A percentile compares a stretch with the other conserved stretches of the same genome.
Evolutionary conservation across 305 asterid species (phyloP).

Genomic region (Solanum aculeatissimum): DNA sequence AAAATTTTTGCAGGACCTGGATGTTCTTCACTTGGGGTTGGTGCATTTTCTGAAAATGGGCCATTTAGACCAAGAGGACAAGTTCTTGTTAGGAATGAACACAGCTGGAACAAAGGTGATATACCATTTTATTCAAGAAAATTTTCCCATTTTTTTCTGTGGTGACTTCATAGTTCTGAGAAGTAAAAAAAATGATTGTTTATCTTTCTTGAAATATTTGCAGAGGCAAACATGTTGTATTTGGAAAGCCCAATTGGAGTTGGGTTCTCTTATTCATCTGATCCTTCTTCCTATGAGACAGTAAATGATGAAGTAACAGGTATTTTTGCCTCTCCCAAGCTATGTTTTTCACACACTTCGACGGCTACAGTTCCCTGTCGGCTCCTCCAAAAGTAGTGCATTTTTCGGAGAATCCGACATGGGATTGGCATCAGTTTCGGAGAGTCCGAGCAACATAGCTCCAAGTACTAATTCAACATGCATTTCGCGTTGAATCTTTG

Average conservation of each 20-base stretch:
- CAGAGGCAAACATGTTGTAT: constrained; percentile 62
- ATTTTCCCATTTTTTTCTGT: background rate
- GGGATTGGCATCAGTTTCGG: background rate
- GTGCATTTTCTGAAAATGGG: constrained; percentile 68
- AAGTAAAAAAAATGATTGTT: background rate
- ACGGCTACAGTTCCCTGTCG: background rate
- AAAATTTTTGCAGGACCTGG: constrained; percentile 46
- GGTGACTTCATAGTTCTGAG: background rate
- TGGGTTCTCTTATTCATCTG: constrained; percentile 50
- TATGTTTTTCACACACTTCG: background rate
- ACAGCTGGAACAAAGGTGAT: constrained; percentile 62
- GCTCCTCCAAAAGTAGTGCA: background rate
- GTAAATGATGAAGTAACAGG: constrained; percentile 53
- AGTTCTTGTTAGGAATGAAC: constrained; percentile 31
- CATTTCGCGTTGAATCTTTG: background rate
- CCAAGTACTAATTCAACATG: background rate
- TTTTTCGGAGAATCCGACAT: background rate
- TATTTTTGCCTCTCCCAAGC: background rate
- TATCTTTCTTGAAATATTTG: constrained; percentile 5
- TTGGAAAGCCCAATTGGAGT: constrained; percentile 64
- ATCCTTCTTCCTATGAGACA: constrained; percentile 28
- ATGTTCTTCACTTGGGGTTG: constrained; percentile 63
- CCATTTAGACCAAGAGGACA: constrained; percentile 53
- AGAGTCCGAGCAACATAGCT: background rate
- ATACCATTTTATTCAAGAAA: background rate